phyloP scores from a whole-genome alignment of 371 early-diverging fungal species.

The Lichtheimia ramosa region DNA sequence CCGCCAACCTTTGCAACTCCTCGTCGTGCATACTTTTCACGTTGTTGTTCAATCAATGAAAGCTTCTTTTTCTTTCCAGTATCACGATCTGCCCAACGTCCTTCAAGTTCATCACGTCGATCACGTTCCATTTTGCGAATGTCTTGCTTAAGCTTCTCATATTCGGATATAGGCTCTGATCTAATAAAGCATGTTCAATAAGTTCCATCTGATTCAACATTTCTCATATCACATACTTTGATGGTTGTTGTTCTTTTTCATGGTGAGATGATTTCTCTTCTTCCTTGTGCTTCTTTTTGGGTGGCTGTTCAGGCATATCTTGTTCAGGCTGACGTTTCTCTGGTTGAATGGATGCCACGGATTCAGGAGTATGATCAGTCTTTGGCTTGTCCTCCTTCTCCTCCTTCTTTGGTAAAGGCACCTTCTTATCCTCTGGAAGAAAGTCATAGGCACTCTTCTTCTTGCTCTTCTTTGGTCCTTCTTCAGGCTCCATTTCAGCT shows the following conservation, averaged over 20 bases:
- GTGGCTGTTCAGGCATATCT: not conserved
- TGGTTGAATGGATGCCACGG: too few relatives aligned
- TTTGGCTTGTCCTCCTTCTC: not conserved
- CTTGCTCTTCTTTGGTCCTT: slow-evolving; percentile 16
- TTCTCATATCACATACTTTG: slow-evolving; percentile 7
- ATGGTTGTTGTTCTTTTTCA: slow-evolving; percentile 2
- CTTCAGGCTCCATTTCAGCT: slow-evolving; percentile 50
- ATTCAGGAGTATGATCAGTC: too few relatives aligned
- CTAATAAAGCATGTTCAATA: not conserved
- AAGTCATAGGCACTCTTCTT: slow-evolving; percentile 78
- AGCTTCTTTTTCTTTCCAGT: slow-evolving; percentile 38
- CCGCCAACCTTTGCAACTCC: slow-evolving; percentile 31
- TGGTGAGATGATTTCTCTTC: slow-evolving; percentile 8
- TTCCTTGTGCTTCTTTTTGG: slow-evolving; percentile 13
- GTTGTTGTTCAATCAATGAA: slow-evolving; percentile 54
- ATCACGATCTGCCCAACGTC: slow-evolving; percentile 9
- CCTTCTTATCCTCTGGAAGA: slow-evolving; percentile 5
- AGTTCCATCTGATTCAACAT: not conserved
- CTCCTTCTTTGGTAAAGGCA: not conserved
- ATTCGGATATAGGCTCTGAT: slow-evolving; percentile 14
- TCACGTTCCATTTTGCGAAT: slow-evolving; percentile 55
- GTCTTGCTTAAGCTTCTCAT: slow-evolving; percentile 57
- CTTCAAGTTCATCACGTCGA: slow-evolving; percentile 16
- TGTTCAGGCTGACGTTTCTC: not conserved
- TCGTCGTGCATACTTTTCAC: slow-evolving; percentile 50